phyloP scores from a whole-genome alignment of 1,139 yeast species.

The Yamadazyma diddensiae region DNA sequence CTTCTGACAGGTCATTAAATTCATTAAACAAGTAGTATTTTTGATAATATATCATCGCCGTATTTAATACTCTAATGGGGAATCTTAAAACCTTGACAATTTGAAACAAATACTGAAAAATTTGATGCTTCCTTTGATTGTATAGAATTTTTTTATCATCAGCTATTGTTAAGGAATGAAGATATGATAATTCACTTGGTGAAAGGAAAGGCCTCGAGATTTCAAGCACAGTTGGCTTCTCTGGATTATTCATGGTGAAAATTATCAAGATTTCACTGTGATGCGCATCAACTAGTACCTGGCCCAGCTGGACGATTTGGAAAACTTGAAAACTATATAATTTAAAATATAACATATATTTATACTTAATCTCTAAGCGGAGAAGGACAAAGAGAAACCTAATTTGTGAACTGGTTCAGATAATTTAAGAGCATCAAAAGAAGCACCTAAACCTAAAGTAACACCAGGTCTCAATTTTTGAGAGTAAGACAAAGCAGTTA shows the following conservation, averaged over 20 bases:
- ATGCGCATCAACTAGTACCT: not conserved
- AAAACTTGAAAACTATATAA: no score
- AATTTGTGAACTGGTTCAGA: conserved; percentile 98
- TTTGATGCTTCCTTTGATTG: conserved; percentile 51
- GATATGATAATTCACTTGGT: conserved; percentile 49
- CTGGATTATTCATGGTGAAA: conserved; percentile 7
- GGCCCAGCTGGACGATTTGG: not conserved
- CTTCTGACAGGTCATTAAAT: conserved; percentile 40
- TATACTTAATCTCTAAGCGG: conserved; percentile 51
- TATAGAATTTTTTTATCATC: conserved; percentile 46
- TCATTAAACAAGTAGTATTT: conserved; percentile 63
- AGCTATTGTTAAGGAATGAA: conserved; percentile 52
- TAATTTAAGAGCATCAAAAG: conserved; percentile 93
- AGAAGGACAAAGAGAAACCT: conserved; percentile 90
- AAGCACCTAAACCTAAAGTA: conserved; percentile 94
- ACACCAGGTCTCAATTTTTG: conserved; percentile 97
- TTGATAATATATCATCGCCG: conserved; percentile 71
- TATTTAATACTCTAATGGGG: conserved; percentile 64
- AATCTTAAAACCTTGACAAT: conserved; percentile 54
- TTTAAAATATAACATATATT: not conserved
- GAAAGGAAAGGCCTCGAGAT: conserved; percentile 68
- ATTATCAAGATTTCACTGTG: not conserved
- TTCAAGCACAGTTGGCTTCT: conserved; percentile 31
- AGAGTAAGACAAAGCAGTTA: conserved; percentile 91
- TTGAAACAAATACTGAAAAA: conserved; percentile 53